A percentile compares a stretch with the other conserved stretches of the same genome.
Evolutionary conservation across 2,329 filamentous ascomycete genomes (phyloP).

Genomic region (Neoascochyta sp.): DNA sequence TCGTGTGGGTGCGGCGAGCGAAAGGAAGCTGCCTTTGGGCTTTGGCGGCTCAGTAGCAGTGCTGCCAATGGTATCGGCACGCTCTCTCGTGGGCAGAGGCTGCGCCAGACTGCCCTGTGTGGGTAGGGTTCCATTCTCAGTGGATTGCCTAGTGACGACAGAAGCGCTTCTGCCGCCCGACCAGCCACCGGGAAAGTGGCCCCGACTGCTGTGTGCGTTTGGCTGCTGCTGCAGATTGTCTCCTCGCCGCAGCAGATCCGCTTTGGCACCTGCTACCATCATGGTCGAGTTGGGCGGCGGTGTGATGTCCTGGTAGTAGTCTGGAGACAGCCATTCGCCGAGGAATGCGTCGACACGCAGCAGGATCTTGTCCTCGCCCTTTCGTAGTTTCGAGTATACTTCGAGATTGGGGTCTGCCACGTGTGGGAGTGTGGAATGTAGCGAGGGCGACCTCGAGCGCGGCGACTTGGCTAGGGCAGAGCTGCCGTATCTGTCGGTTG

Average conservation of each 20-base stretch:
- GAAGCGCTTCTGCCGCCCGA: constrained; percentile 29
- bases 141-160: constrained; percentile 10
- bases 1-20: constrained; percentile 13
- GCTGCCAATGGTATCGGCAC: constrained; percentile 44
- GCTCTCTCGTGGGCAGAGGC: constrained; percentile 41
- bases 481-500: constrained; percentile 14
- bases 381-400: constrained; percentile 29
- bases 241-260: constrained; percentile 73
- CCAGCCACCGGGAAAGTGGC: constrained; percentile 57
- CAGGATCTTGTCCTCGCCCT: constrained; percentile 34
- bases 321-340: constrained; percentile 90
- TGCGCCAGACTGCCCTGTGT: constrained; percentile 39
- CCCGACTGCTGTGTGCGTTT: constrained; percentile 39
- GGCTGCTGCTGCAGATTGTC: constrained; percentile 55
- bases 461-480: constrained; percentile 13
- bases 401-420: constrained; percentile 39
- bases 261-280: constrained; percentile 87
- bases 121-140: constrained; percentile 21
- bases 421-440: constrained; percentile 29
- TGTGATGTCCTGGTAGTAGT: constrained; percentile 90
- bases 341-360: constrained; percentile 88
- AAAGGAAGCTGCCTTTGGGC: constrained; percentile 20
- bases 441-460: constrained; percentile 13
- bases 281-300: constrained; percentile 80
- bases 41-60: constrained; percentile 20